Base-by-base conservation (phyloP, 495 filamentous ascomycete genomes). In the Penicillium dipodomyicola region DNA sequence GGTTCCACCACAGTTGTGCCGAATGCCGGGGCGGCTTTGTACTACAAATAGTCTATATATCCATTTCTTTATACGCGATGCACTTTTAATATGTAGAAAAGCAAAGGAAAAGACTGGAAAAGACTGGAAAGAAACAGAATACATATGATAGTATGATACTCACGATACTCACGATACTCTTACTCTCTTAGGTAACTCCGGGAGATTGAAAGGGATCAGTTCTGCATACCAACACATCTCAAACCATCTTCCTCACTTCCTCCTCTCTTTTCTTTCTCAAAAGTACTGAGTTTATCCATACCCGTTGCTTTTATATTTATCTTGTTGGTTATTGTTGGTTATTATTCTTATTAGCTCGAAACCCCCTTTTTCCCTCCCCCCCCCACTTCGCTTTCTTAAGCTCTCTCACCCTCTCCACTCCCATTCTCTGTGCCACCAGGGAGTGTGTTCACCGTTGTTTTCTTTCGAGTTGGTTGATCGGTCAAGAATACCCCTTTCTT, bases 401-500 rank as follows among this genome's bases (percentile, higher is more conserved):
- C 43, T 57, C 14, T 49, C 17, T 17, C 12, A 29, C 32, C 11
- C 29, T 43, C 12, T 12, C 32, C 19, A 39, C 27, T 59, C 6
- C 29, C 12, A 7, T 33, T 44, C 32, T 44, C 45, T 48, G 44
- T 32, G 27, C 25, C 29, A 30, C 27, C 8, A 30, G 45, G 27
- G 27, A 49, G 30, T 33, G 11, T 25, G 22, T 39, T 20, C 12
- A n/a, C 5, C 29, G 15, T 52, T 25, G 20, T 25, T 27, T 42
- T 37, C 52, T 53, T 53, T 55, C 20, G 20, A 29, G 49, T 61
- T 56, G 49, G 60, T 44, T 58, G 50, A 55, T 61, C 58, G 52
- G 60, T 44, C 53, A 46, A 55, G 48, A 56, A 41, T 50, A 20
- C 49, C 56, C 60, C 53, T 48, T 37, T 25, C 40, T 56, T 32